A percentile compares a stretch with the other conserved stretches of the same genome.
Conservation (phyloP, 2,329 filamentous ascomycete species). For the Nigrospora oryzae region DNA sequence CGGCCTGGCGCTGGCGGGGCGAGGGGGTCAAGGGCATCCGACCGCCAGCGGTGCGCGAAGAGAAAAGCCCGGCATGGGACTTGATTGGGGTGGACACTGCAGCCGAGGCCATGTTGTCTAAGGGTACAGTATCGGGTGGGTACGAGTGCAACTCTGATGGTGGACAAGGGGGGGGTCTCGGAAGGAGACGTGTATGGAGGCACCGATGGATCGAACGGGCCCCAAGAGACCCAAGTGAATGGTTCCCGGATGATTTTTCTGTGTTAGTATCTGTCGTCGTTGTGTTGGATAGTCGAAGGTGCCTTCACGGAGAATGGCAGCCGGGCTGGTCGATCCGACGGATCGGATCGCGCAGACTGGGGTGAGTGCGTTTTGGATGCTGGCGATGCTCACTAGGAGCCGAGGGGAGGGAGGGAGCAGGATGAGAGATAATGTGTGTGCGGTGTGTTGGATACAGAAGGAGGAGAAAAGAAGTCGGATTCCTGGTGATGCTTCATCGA, state of each 20-base stretch:
- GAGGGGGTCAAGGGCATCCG: constrained; percentile 93
- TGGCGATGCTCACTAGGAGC: too few species aligned
- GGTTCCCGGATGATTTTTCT: constrained; percentile 39
- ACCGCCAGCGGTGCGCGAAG: constrained; percentile 84
- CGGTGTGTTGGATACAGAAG: too few species aligned
- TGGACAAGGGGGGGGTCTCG: constrained; percentile 9
- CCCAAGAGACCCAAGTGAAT: constrained; percentile 54
- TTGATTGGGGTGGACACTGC: constrained; percentile 86
- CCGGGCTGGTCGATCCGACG: neutral
- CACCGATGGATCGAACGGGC: constrained; percentile 36
- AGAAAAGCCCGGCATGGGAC: constrained; percentile 90
- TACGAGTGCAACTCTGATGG: constrained; percentile 5
- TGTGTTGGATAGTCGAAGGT: constrained; percentile 39
- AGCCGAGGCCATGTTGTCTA: constrained; percentile 64
- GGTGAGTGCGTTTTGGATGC: too few species aligned
- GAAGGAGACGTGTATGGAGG: constrained; percentile 15
- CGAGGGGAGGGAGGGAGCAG: too few species aligned
- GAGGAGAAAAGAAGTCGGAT: too few species aligned
- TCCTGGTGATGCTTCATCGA: too few species aligned
- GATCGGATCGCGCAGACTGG: neutral
- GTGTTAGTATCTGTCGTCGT: constrained; percentile 35
- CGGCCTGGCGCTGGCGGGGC: constrained; percentile 55
- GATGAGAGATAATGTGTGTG: too few species aligned
- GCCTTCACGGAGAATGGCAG: constrained; percentile 30
- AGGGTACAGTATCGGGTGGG: constrained; percentile 20